Evolutionary conservation across 1,284 basidiomycete species (phyloP).

Genomic region (Earliella scabrosa): DNA sequence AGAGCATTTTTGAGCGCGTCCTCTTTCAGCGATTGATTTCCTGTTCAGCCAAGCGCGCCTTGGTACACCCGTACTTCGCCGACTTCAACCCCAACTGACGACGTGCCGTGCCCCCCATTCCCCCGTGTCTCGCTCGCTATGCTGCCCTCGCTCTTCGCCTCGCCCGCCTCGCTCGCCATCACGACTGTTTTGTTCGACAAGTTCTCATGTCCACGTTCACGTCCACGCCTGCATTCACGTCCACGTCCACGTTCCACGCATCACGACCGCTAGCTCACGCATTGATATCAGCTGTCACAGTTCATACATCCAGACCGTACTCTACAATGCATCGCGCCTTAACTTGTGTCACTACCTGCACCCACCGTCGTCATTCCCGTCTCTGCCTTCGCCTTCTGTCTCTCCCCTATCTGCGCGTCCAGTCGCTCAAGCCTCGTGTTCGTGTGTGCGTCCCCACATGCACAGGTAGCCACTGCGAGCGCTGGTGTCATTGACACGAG

Average conservation of each 20-base stretch:
- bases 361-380: no score
- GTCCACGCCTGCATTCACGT: conserved; percentile 10
- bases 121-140: conserved; percentile 7
- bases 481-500: no score
- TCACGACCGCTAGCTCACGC: conserved; percentile 14
- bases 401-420: not conserved
- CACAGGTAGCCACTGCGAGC: no score
- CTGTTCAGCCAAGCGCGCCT: conserved; percentile 78
- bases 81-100: conserved; percentile 44
- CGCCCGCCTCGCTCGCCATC: conserved; percentile 1
- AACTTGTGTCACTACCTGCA: conserved; percentile 3
- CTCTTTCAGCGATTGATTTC: no score
- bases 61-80: conserved; percentile 83
- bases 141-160: not conserved
- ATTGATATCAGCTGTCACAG: conserved; percentile 12
- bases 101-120: not conserved
- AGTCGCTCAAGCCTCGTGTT: no score
- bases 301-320: conserved; percentile 16
- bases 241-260: conserved; percentile 17
- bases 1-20: conserved; percentile 22
- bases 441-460: no score
- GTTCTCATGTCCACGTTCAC: not conserved
- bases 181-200: not conserved
- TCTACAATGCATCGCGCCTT: conserved; percentile 15
- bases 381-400: not conserved